Conservation (phyloP, 2,329 filamentous ascomycete species). For the Alternaria burnsii region DNA sequence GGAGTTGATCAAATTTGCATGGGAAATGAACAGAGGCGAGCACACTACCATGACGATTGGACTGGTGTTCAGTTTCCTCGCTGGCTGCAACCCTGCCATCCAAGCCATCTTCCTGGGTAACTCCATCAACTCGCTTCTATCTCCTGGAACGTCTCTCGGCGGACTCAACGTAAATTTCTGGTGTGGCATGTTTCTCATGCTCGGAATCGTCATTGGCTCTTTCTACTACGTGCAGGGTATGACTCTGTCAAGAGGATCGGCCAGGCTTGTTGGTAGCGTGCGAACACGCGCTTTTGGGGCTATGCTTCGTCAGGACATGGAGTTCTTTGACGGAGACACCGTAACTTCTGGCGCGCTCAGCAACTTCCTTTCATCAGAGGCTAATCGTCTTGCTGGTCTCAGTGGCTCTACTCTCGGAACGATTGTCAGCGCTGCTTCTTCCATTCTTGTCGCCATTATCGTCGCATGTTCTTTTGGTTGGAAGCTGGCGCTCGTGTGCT, state of each 20-base stretch:
- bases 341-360: slow-evolving; percentile 91
- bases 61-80: slow-evolving; percentile 43
- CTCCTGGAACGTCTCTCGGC: slow-evolving; percentile 65
- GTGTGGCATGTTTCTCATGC: slow-evolving; percentile 50
- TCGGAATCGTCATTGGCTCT: slow-evolving; percentile 36
- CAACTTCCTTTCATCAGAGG: slow-evolving; percentile 71
- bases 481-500: slow-evolving; percentile 88
- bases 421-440: slow-evolving; percentile 79
- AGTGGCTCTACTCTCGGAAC: slow-evolving; percentile 90
- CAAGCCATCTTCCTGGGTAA: slow-evolving; percentile 85
- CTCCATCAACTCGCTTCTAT: slow-evolving; percentile 76
- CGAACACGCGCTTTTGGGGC: slow-evolving; percentile 83
- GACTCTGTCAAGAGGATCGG: slow-evolving; percentile 66
- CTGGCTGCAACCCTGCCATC: slow-evolving; percentile 47
- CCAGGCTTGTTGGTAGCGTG: slow-evolving; percentile 78
- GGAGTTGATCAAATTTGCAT: slow-evolving; percentile 55
- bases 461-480: slow-evolving; percentile 79
- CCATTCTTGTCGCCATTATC: slow-evolving; percentile 75
- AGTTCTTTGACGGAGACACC: slow-evolving; percentile 89
- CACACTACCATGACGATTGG: slow-evolving; percentile 55
- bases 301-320: slow-evolving; percentile 85
- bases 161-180: slow-evolving; percentile 70
- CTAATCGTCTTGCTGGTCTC: slow-evolving; percentile 88
- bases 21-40: slow-evolving; percentile 44
- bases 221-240: slow-evolving; percentile 43